phyloP scores from a whole-genome alignment of 108 stramenopile species.

The Skeletonema marinoi region DNA sequence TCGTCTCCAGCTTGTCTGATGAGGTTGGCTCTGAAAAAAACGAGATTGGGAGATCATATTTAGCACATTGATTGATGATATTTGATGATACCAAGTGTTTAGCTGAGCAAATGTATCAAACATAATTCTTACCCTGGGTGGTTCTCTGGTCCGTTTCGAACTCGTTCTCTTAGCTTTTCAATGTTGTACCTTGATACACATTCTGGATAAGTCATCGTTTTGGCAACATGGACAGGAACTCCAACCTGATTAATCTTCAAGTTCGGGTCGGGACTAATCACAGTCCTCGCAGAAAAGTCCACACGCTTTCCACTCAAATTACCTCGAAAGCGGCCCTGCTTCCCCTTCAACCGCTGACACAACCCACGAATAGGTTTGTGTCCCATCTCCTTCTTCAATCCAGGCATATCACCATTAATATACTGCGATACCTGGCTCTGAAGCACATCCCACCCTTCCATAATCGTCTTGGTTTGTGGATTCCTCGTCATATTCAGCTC shows the following conservation, averaged over 20 bases:
- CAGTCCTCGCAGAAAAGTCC: slow-evolving; percentile 97
- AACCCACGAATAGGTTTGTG: slow-evolving; percentile 95
- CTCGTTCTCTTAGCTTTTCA: slow-evolving; percentile 82
- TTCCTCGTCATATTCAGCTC: slow-evolving; percentile 86
- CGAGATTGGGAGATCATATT: neutral
- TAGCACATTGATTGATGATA: neutral
- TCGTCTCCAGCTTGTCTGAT: slow-evolving; percentile 73
- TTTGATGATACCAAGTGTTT: neutral
- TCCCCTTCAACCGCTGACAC: slow-evolving; percentile 96
- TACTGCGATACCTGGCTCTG: slow-evolving; percentile 96
- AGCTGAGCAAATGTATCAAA: neutral
- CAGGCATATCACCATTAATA: slow-evolving; percentile 97
- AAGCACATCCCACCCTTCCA: slow-evolving; percentile 97
- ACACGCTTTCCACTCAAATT: slow-evolving; percentile 98
- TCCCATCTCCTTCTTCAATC: slow-evolving; percentile 85
- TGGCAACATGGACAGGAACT: slow-evolving; percentile 94
- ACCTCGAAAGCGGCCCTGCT: slow-evolving; percentile 96
- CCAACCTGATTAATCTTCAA: slow-evolving; percentile 95
- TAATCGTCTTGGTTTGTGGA: slow-evolving; percentile 89
- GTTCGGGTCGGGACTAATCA: slow-evolving; percentile 98
- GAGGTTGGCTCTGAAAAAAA: slow-evolving; percentile 74
- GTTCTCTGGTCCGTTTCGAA: slow-evolving; percentile 91
- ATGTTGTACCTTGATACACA: slow-evolving; percentile 95
- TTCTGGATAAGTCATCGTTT: slow-evolving; percentile 98
- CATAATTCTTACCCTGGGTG: slow-evolving; percentile 80